Conservation (phyloP, 345 rosid genomes). For the Acer saccharum region DNA sequence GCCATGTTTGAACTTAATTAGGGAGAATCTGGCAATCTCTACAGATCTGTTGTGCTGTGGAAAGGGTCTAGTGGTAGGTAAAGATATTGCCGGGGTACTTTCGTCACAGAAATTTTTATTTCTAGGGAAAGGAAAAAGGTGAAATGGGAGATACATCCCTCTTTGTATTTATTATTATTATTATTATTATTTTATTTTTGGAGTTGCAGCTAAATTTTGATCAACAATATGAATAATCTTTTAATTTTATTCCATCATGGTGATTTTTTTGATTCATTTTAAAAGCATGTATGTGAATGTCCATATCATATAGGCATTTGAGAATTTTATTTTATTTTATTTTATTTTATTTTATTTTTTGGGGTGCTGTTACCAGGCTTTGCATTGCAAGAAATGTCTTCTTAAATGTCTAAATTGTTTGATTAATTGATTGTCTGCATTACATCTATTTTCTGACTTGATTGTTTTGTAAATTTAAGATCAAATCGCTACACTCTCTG, state of each 20-base stretch:
- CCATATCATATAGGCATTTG: neutral
- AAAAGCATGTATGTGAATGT: neutral
- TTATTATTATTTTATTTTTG: neutral
- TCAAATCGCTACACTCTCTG: too few relatives aligned
- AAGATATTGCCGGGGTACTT: neutral
- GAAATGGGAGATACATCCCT: constrained; percentile 1
- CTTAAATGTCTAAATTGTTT: too few relatives aligned
- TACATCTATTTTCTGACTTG: too few relatives aligned
- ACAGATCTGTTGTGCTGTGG: constrained; percentile 1
- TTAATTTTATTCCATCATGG: neutral
- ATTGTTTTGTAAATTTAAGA: too few relatives aligned
- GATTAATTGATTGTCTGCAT: too few relatives aligned
- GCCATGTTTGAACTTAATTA: neutral
- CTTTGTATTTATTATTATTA: neutral
- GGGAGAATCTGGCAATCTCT: constrained; percentile 14
- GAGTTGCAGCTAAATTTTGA: neutral
- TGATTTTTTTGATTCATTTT: neutral
- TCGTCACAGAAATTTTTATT: neutral
- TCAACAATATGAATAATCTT: neutral
- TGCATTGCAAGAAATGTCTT: too few relatives aligned
- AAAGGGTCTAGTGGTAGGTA: constrained; percentile 17
- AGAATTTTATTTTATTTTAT: too few relatives aligned
- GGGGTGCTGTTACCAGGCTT: too few relatives aligned
- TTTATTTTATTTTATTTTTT: too few relatives aligned
- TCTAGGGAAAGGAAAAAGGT: constrained; percentile 1